These are phyloP conservation scores for Tylopilus balloui DNA, from an alignment of 768 basidiomycete species.

Conservation along the genomic window DNA sequence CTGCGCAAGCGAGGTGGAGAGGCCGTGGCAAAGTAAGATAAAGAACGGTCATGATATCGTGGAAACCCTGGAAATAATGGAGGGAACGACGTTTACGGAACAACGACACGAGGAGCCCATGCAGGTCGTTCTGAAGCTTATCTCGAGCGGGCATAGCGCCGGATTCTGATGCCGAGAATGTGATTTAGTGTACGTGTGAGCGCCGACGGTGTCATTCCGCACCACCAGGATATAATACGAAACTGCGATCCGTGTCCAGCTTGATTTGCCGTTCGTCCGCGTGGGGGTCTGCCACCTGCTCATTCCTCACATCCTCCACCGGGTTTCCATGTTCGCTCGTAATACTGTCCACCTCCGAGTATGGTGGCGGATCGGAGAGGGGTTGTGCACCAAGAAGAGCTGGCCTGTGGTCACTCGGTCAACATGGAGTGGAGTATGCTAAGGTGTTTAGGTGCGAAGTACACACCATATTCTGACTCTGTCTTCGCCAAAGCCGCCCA, in stretches of 20 bases:
- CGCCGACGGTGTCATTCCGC: constrained; percentile 21
- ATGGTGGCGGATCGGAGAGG: constrained; percentile 32
- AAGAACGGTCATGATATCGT: constrained; percentile 86
- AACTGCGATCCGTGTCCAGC: constrained; percentile 89
- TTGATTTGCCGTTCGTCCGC: constrained; percentile 82
- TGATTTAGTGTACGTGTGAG: constrained; percentile 8
- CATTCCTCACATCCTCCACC: not conserved
- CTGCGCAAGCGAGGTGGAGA: constrained; percentile 50
- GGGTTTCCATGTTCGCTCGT: not conserved
- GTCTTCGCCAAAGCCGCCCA: constrained; percentile 61
- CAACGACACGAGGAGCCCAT: constrained; percentile 67
- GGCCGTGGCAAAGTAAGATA: constrained; percentile 67
- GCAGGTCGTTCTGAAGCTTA: constrained; percentile 57
- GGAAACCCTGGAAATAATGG: constrained; percentile 89
- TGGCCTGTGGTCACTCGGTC: constrained; percentile 18
- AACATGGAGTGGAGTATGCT: constrained; percentile 15
- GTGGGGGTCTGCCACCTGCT: constrained; percentile 37
- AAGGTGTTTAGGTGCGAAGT: constrained; percentile 2
- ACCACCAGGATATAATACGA: constrained; percentile 91
- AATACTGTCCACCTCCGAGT: constrained; percentile 21
- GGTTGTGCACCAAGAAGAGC: constrained; percentile 37
- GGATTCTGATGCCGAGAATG: constrained; percentile 15
- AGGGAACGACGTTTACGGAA: constrained; percentile 70
- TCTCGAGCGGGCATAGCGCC: constrained; percentile 34
- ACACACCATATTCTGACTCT: constrained; percentile 56